Base-by-base conservation (phyloP, 2,329 filamentous ascomycete species). In the Colletotrichum sp. region DNA sequence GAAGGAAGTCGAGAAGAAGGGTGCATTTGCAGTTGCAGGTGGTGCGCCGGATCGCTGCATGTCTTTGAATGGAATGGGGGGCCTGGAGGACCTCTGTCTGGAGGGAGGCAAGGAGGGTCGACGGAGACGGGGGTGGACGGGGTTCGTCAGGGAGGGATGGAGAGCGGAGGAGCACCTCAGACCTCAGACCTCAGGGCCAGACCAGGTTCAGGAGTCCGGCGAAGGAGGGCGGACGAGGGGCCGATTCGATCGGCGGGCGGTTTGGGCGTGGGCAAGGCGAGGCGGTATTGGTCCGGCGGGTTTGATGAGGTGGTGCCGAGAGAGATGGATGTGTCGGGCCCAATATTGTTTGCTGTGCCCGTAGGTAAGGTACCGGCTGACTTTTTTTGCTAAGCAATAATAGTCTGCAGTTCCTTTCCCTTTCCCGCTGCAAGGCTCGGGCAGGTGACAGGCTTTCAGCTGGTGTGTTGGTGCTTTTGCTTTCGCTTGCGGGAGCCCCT, bases 1-100 rank as follows among this genome's bases (percentile, higher is more conserved):
- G 79, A 84, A 82, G 77, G 82, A 83, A 55, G 83, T 81, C 55
- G 83, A 83, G 79, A 85, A 84, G 78, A 83, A 83, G 75, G 83
- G 83, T 77, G 83, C 78, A 57, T 82, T 80, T 62, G 81, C 79
- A 24, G 74, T 64, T 77, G 69, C 67, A 60, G 72, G 75, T 67
- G 76, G 63, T 24, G 74, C 60, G 68, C 76, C 77, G 60, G 76
- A 71, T 73, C 71, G 75, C 76, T 78, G 77, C 77, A 78, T 78
- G 62, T 75, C 76, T 78, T 55, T 66, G 62, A 68, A 30, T 26
- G 34, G 57, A 48, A n/a, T 36, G 68, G 70, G 70, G 44, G 57
- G 44, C 32, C 57, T 68, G 63, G 69, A 55, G 69, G 22, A 26
- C 65, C 39, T 70, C 26, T 69, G 36, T 36, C 66, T 59, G 34